Base-by-base conservation (phyloP, 495 filamentous ascomycete genomes). In the Lepraria neglecta region DNA sequence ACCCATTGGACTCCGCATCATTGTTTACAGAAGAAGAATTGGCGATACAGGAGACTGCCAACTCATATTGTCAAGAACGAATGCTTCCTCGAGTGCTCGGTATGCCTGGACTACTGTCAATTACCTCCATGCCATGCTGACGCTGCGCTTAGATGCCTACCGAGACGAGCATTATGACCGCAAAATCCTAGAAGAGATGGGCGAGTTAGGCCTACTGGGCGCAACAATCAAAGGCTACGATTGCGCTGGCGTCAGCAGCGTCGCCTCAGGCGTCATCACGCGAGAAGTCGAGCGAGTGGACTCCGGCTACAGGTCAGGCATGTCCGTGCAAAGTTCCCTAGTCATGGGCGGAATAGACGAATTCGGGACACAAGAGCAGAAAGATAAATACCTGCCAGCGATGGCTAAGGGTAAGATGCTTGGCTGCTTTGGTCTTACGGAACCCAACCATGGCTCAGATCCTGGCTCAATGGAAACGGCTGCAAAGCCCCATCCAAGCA, bases 321-420 rank as follows among this genome's bases (percentile, higher is more conserved):
- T 96, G 88, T 95, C 89, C 17, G 94, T 98, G 12, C 94, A 98
- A 74, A 91, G 88, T 63, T 95, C 92, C 3, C 77, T 98, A 51
- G 90, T 88, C 24, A 98, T 98, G 95, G 92, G 91, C 17, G 89
- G 87, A n/a, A 97, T 98, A 70, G 80, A 95, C 68, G 90, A 97
- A 64, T 95, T 94, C 70, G 94, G 92, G 3, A 87, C 90, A 30
- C 71, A 83, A 64, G 94, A 97, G 77, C 85, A 87, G 68, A 98
- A 97, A 77, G 86, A 98, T 58, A 87, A 83, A 53, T 92, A 88
- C 65, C 79, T 98, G 5, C 91, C 91, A 0, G 76, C 78, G 1
- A 82, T 97, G 80, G 92, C 91, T 33, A 88, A 88, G 73, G 95
- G 94, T 30, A 88, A 91, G 71, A 71, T 95, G 7, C 70, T 95